Evolutionary conservation across 129 eudicot species (phyloP).

Genomic region (Flaveria trinervia): DNA sequence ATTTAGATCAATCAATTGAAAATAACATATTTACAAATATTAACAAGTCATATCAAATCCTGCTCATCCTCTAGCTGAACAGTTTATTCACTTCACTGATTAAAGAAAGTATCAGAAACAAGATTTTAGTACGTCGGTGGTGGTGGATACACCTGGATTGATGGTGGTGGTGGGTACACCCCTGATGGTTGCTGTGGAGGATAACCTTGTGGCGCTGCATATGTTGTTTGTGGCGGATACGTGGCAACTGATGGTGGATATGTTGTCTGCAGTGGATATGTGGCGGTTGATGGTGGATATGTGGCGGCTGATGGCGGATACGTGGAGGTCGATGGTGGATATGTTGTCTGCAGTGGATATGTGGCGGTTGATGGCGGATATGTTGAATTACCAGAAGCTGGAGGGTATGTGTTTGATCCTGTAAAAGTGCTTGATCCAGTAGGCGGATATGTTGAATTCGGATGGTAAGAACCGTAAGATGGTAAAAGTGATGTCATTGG

Average conservation of each 20-base stretch:
- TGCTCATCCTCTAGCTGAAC: constrained; percentile 23
- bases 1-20: constrained; percentile 5
- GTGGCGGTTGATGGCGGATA: constrained; percentile 19
- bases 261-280: constrained; percentile 21
- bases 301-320: constrained; percentile 26
- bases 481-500: constrained; percentile 37
- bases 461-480: constrained; percentile 27
- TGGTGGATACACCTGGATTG: constrained; percentile 31
- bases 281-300: constrained; percentile 17
- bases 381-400: background rate
- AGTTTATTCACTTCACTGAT: constrained; percentile 16
- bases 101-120: background rate
- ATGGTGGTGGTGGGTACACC: constrained; percentile 33
- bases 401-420: constrained; percentile 31
- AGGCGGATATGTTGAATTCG: constrained; percentile 33
- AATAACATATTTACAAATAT: constrained; percentile 13
- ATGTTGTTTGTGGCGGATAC: constrained; percentile 24
- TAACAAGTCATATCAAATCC: background rate
- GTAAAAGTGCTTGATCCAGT: constrained; percentile 35
- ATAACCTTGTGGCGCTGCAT: constrained; percentile 41
- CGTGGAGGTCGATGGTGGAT: constrained; percentile 1
- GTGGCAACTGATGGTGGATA: constrained; percentile 25
- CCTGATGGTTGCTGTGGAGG: constrained; percentile 34
- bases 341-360: constrained; percentile 18
- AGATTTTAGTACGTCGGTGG: constrained; percentile 20